Base-by-base conservation (phyloP, 192 early-diverging fungal species). In the Chytriomyces hyalinus region DNA sequence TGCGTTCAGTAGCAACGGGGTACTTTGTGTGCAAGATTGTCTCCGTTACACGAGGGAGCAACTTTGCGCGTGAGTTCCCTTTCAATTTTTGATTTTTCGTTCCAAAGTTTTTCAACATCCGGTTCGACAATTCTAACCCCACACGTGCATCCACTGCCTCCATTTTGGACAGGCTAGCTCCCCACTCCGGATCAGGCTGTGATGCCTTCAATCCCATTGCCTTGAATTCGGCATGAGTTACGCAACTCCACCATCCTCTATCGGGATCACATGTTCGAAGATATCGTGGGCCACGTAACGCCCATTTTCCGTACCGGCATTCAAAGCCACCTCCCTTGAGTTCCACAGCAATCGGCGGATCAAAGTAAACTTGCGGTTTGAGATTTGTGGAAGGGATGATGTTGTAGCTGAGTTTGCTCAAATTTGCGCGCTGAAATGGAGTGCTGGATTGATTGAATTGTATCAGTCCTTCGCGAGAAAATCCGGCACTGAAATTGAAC, bases 321-420 rank as follows among this genome's bases (percentile, higher is more conserved):
- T 73, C 72, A 17, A 73, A 73, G 6, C 72, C 72, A 6, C 72
- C 72, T 6, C 72, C 72, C 43, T 73, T 73, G 2, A 73, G 24
- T 59, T 73, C 72, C 4, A 73, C 72, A 3, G 72, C 60, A 47
- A 73, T 13, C 1, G 72, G 72, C 47, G 72, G 72, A 46, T 73
- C 72, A 62, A 73, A 73, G 22, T 8, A 73, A 22, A 44, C 61
- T 61, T 73, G 46, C 24, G 50, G 9, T 63, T 73, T 73, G 36
- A 10, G 44, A n/a, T 15, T 26, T 10, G 20, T 36, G 8, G 69
- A 50, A 13, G 22, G 10, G 3, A 10, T n/a, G 6, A 73, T 9
- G 4, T 57, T 28, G 43, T 73, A 73, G 11, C 22, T 22, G 17
- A 73, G 44, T 15, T 13, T 60, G 8, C 50, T 22, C 10, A 46